These are phyloP conservation scores for Aspergillus hancockii DNA, from an alignment of 495 filamentous ascomycete genomes.

Conservation along the genomic window DNA sequence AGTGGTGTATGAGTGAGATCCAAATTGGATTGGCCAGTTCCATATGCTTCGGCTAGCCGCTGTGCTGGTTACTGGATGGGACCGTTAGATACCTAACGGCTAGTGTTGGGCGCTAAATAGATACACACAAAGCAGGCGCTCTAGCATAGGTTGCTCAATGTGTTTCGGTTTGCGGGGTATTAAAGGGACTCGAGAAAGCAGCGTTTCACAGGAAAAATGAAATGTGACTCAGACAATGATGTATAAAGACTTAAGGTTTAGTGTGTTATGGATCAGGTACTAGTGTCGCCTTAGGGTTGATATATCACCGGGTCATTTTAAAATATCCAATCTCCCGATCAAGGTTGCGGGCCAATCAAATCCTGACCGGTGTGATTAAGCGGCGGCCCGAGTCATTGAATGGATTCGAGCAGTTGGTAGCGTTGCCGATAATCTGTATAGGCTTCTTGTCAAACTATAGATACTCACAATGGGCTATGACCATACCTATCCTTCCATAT, in stretches of 20 bases:
- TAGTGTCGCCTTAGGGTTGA: neutral
- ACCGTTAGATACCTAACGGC: neutral
- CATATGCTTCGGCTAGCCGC: neutral
- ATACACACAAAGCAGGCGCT: neutral
- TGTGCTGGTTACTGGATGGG: neutral
- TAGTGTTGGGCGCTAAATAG: neutral
- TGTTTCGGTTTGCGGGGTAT: conserved; percentile 1
- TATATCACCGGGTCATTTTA: neutral
- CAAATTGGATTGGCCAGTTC: neutral
- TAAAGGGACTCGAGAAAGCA: neutral
- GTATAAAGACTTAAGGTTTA: neutral
- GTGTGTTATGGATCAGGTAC: neutral
- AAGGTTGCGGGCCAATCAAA: neutral
- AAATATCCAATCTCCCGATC: too few species aligned
- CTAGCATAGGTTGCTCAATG: neutral
- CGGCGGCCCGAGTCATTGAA: neutral
- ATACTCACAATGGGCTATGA: too few species aligned
- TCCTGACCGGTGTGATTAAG: neutral
- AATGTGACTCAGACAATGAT: neutral
- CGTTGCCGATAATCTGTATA: too few species aligned
- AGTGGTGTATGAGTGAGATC: neutral
- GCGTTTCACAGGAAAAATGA: neutral
- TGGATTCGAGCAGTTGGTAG: too few species aligned
- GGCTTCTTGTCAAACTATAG: too few species aligned
- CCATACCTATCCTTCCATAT: too few species aligned